A percentile compares a stretch with the other conserved stretches of the same genome.
These are phyloP conservation scores for Fusarium illudens DNA, from an alignment of 2,329 filamentous ascomycete species.

Conservation along the genomic window DNA sequence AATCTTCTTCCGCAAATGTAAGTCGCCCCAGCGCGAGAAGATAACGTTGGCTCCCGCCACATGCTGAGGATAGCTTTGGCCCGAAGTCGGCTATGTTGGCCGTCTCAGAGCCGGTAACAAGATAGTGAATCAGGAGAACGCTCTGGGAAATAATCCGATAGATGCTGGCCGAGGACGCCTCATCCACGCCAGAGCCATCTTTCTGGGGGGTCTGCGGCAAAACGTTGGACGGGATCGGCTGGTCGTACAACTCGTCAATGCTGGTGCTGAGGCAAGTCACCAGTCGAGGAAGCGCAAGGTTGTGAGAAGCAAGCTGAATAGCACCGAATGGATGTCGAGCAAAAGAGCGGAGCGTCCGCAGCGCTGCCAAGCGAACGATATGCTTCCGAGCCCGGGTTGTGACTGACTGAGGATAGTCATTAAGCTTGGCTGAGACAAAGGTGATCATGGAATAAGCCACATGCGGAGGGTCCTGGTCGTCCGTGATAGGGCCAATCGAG, in stretches of 20 bases:
- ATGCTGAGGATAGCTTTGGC: conserved; percentile 73
- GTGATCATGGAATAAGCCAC: conserved; percentile 64
- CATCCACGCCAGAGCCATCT: conserved; percentile 16
- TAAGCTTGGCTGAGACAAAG: conserved; percentile 68
- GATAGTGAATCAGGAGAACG: conserved; percentile 60
- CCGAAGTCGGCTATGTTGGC: conserved; percentile 66
- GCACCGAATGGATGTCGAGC: conserved; percentile 69
- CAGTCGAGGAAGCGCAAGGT: conserved; percentile 75
- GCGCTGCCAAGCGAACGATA: conserved; percentile 54
- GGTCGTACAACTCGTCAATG: conserved; percentile 77
- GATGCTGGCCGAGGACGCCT: conserved; percentile 43
- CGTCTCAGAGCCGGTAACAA: conserved; percentile 59
- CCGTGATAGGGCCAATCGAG: conserved; percentile 72
- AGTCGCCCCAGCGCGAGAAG: conserved; percentile 81
- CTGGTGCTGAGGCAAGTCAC: conserved; percentile 71
- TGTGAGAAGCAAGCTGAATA: conserved; percentile 72
- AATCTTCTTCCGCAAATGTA: conserved; percentile 82
- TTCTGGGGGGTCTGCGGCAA: conserved; percentile 37
- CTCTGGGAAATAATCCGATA: conserved; percentile 59
- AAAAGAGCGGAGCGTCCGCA: conserved; percentile 68
- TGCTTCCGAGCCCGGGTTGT: conserved; percentile 52
- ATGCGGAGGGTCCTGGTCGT: conserved; percentile 53
- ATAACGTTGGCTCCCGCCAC: conserved; percentile 82
- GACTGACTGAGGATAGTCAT: conserved; percentile 59
- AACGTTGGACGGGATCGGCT: conserved; percentile 55